These are phyloP conservation scores for Solidago caesia DNA, from an alignment of 129 eudicot species.

Conservation along the genomic window DNA sequence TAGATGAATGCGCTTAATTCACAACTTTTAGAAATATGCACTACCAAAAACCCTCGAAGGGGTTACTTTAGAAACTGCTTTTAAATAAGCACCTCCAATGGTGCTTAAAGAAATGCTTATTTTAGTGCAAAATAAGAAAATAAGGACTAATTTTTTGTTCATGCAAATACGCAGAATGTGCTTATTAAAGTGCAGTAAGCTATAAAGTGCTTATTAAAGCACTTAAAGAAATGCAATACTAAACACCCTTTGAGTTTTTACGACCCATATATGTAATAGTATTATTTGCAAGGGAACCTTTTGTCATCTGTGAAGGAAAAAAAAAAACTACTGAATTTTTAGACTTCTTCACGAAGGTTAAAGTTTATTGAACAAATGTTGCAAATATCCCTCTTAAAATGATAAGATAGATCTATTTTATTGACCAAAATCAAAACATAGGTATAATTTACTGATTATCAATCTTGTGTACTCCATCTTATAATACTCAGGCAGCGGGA, in stretches of 20 bases:
- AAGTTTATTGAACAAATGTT: not conserved
- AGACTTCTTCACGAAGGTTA: not conserved
- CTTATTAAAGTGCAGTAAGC: no score
- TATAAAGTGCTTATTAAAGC: no score
- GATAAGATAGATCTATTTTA: not conserved
- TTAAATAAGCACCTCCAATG: no score
- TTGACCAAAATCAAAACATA: not conserved
- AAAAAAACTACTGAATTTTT: not conserved
- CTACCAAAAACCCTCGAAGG: no score
- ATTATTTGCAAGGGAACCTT: not conserved
- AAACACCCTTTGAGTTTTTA: not conserved
- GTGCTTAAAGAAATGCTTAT: no score
- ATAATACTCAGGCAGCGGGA: slow-evolving; percentile 73
- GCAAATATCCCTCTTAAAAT: not conserved
- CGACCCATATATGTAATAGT: not conserved
- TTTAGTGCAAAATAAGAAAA: no score
- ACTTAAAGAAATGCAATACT: no score
- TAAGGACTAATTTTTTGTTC: no score
- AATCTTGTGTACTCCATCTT: not conserved
- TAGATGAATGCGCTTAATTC: no score
- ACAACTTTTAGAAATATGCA: no score
- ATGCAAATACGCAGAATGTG: no score
- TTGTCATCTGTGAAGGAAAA: not conserved
- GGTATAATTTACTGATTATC: not conserved
- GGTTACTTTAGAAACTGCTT: no score